These are phyloP conservation scores for Paxillus rubicundulus DNA, from an alignment of 768 basidiomycete genomes.

Conservation along the genomic window DNA sequence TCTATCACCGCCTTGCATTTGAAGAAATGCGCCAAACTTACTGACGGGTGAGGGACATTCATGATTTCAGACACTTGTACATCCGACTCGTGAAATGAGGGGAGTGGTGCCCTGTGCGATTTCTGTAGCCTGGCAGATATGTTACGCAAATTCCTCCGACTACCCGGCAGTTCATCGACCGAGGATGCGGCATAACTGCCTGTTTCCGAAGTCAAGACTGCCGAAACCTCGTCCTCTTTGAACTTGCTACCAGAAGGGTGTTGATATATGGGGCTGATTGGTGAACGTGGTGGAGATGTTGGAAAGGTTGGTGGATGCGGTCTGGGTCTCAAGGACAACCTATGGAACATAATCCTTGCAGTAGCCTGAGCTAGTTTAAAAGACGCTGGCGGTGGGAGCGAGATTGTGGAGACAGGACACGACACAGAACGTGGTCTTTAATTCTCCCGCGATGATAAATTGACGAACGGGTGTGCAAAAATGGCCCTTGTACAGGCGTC, in stretches of 20 bases:
- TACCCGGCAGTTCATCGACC: background rate
- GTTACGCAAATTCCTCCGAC: constrained; percentile 5
- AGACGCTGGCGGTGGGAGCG: background rate
- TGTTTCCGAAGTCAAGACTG: constrained; percentile 24
- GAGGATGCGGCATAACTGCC: constrained; percentile 19
- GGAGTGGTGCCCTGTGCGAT: constrained; percentile 6
- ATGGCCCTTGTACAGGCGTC: background rate
- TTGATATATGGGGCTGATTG: constrained; percentile 10
- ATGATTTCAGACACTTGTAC: background rate
- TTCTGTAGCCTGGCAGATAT: constrained; percentile 20
- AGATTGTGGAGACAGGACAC: background rate
- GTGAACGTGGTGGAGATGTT: constrained; percentile 16
- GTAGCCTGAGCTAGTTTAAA: background rate
- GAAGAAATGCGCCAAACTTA: constrained; percentile 6
- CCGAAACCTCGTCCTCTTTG: constrained; percentile 24
- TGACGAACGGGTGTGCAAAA: background rate
- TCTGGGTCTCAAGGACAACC: background rate
- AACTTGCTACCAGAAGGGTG: constrained; percentile 29
- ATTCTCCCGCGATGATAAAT: background rate
- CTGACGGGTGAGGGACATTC: constrained; percentile 12
- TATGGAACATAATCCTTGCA: constrained; percentile 18
- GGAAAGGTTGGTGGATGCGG: constrained; percentile 12
- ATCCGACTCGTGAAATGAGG: background rate
- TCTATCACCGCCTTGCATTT: constrained; percentile 3
- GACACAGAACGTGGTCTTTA: too few relatives aligned